A percentile compares a stretch with the other conserved stretches of the same genome.
Conservation (phyloP, 2,329 filamentous ascomycete genomes). For the Monosporascus cannonballus region DNA sequence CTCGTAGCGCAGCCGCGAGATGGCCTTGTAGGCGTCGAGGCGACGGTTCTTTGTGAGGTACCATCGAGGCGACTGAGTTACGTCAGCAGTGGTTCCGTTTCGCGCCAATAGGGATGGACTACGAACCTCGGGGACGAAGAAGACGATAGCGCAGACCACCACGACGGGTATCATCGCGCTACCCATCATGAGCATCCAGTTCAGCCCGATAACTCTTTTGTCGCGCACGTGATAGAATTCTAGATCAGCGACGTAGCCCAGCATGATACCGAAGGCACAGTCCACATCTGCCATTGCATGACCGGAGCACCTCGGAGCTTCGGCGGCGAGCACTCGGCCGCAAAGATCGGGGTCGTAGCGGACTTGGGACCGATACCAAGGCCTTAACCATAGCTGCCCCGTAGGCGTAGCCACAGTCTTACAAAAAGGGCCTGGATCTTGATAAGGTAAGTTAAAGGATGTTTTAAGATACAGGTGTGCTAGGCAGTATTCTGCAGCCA, state of each 20-base stretch:
- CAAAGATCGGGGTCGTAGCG: slow-evolving; percentile 63
- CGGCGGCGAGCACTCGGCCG: slow-evolving; percentile 61
- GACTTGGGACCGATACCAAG: slow-evolving; percentile 66
- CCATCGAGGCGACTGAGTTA: slow-evolving; percentile 21
- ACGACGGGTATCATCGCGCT: slow-evolving; percentile 59
- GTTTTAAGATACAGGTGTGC: no score
- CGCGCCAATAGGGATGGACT: neutral
- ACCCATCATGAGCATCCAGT: slow-evolving; percentile 66
- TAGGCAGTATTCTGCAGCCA: no score
- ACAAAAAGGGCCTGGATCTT: no score
- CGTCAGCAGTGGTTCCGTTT: slow-evolving; percentile 4
- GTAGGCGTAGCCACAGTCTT: no score
- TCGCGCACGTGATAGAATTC: slow-evolving; percentile 54
- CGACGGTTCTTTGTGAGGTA: slow-evolving; percentile 44
- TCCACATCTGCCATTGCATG: slow-evolving; percentile 64
- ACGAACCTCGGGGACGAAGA: slow-evolving; percentile 32
- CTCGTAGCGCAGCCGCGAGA: slow-evolving; percentile 40
- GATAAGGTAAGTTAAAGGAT: no score
- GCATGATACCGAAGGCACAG: slow-evolving; percentile 48
- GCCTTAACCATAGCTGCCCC: no score
- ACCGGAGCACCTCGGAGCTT: slow-evolving; percentile 61
- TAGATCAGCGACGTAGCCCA: slow-evolving; percentile 55
- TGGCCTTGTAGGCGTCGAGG: slow-evolving; percentile 38
- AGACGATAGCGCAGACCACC: slow-evolving; percentile 48
- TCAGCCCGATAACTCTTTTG: slow-evolving; percentile 46